Conservation (phyloP, 257 asterid genomes). For the Orobanche coerulescens region DNA sequence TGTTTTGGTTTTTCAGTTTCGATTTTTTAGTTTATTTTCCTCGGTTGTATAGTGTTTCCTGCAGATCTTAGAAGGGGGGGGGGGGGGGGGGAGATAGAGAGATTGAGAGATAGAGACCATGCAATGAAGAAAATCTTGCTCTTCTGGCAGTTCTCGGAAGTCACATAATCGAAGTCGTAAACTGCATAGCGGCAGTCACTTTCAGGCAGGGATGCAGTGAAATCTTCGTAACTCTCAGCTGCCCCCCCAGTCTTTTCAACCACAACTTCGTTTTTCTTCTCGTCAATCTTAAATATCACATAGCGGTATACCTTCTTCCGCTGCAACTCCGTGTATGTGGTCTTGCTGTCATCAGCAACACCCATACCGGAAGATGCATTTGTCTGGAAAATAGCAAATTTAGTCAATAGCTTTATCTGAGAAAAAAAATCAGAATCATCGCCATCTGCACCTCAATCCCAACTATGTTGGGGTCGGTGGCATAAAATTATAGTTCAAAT, state of each 20-base stretch:
- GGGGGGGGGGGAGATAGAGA: slow-evolving; percentile 1
- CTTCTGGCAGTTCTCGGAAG: slow-evolving; percentile 65
- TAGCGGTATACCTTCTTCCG: slow-evolving; percentile 52
- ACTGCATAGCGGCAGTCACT: slow-evolving; percentile 64
- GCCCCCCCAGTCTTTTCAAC: slow-evolving; percentile 65
- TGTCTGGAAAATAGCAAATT: slow-evolving; percentile 25
- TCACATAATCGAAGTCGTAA: slow-evolving; percentile 56
- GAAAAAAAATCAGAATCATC: background rate
- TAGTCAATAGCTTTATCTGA: background rate
- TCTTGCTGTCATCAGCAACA: slow-evolving; percentile 58
- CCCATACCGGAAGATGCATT: slow-evolving; percentile 62
- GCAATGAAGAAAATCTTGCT: slow-evolving; percentile 65
- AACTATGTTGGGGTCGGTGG: too few species aligned
- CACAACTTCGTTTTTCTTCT: slow-evolving; percentile 54
- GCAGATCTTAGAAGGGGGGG: too few species aligned
- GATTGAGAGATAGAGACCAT: slow-evolving; percentile 32
- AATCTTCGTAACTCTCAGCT: slow-evolving; percentile 53
- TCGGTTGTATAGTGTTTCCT: too few species aligned
- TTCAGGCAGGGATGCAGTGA: slow-evolving; percentile 50
- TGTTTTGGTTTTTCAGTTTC: too few species aligned
- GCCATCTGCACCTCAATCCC: too few species aligned
- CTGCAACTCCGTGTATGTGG: slow-evolving; percentile 50
- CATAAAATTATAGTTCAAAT: too few species aligned
- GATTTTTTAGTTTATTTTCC: too few species aligned
- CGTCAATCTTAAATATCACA: slow-evolving; percentile 56